Conservation (phyloP, 2,329 filamentous ascomycete genomes). For the Sclerotinia spermophila region DNA sequence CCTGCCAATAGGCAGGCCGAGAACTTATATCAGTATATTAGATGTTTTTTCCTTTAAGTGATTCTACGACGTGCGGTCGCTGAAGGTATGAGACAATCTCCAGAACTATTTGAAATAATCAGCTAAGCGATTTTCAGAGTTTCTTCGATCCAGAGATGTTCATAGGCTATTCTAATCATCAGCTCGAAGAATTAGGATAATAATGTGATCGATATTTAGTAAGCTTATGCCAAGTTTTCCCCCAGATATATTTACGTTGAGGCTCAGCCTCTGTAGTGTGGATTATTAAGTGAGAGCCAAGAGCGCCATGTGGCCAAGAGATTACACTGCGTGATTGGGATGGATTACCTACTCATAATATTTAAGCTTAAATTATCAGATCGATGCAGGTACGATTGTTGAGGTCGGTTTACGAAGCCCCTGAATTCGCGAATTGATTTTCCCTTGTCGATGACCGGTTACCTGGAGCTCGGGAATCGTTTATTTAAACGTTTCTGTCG, state of each 20-base stretch:
- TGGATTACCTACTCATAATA: not conserved
- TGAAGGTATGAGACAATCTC: not conserved
- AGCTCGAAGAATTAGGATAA: not conserved
- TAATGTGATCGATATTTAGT: not conserved
- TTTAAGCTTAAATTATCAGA: not conserved
- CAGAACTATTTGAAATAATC: not conserved
- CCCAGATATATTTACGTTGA: not conserved
- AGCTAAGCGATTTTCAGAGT: not conserved
- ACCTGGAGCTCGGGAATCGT: not conserved
- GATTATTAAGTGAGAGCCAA: not conserved
- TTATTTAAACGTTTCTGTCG: not conserved
- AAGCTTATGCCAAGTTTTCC: not conserved
- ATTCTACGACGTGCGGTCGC: not conserved
- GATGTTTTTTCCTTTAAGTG: not conserved
- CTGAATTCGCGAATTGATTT: not conserved
- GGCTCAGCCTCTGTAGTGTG: not conserved
- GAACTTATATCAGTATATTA: not conserved
- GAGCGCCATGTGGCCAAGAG: not conserved
- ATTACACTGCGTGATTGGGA: not conserved
- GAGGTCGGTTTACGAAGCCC: not conserved
- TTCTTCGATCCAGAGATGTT: not conserved
- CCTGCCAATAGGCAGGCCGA: too few relatives aligned
- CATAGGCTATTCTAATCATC: not conserved
- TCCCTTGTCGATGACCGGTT: not conserved
- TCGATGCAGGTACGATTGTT: not conserved